Base-by-base conservation (phyloP, 2,329 filamentous ascomycete genomes). In the Beauveria varroae region DNA sequence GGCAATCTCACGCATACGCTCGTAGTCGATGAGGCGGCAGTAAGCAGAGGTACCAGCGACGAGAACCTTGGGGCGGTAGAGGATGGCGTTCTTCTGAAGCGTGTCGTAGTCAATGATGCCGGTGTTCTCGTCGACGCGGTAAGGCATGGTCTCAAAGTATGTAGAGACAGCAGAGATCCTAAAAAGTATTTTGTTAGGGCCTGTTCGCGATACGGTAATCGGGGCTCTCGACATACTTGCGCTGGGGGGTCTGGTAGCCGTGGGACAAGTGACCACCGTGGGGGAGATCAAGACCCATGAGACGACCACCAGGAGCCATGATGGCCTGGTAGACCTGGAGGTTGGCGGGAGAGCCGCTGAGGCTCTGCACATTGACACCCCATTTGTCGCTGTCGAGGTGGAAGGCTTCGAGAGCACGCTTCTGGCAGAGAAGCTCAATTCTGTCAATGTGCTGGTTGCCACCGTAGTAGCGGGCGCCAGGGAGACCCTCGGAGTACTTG, bases 401-500 rank as follows among this genome's bases (percentile, higher is more conserved):
- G 83, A 98, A 99, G 63, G 93, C 89, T 79, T 91, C 85, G 65
- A 99, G 88, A 67, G 95, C 95, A 79, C 95, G 89, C 76, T 86
- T 84, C 82, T 99, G 95, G 85, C 95, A 99, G 64, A 95, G 89
- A 68, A 90, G 84, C 85, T 99, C 95, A 71, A 97, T 92, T 78
- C 91, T 84, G 77, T 99, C 95, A 68, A 99, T 99, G 84, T 95
- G 91, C 84, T 99, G 90, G 82, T 99, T 99, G 73, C 95, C 95
- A 74, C 95, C 95, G 73, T 99, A 99, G 86, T 99, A 99, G 78
- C 95, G 89, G 70, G 95, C 95, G 75, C 95, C 95, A 68, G 95
- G 95, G 78, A 96, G 96, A 67, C 95, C 95, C 83, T 99, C 95
- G 20, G 92, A 97, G 86, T 99, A 99, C 83, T 99, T 99, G 86